Evolutionary conservation across 768 basidiomycete genomes (phyloP).

Genomic region (Kwoniella sp.): DNA sequence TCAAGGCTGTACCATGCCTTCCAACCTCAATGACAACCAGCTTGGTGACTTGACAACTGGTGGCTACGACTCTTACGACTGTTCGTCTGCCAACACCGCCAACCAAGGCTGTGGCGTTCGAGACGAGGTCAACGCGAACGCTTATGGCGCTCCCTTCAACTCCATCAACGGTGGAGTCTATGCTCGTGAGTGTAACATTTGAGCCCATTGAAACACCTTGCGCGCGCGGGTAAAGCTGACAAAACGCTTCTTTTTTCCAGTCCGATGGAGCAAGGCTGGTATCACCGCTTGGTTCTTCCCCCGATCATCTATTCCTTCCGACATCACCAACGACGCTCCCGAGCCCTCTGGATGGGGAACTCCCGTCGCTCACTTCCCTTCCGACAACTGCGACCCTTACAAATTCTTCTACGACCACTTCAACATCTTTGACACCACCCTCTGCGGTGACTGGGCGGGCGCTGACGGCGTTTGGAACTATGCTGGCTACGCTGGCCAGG

Average conservation of each 20-base stretch:
- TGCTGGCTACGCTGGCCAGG: conserved; percentile 77
- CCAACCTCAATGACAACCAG: conserved; percentile 30
- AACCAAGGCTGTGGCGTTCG: conserved; percentile 71
- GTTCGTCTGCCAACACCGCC: conserved; percentile 50
- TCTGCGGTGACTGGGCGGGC: conserved; percentile 84
- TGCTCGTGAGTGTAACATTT: conserved; percentile 67
- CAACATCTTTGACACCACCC: conserved; percentile 59
- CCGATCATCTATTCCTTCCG: conserved; percentile 69
- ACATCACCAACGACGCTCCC: conserved; percentile 74
- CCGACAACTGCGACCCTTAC: conserved; percentile 72
- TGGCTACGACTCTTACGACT: conserved; percentile 51
- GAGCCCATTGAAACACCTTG: background rate
- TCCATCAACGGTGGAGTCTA: conserved; percentile 82
- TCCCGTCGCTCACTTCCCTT: conserved; percentile 78
- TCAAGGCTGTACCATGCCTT: conserved; percentile 55
- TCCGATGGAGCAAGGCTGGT: conserved; percentile 76
- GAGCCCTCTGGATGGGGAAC: conserved; percentile 74
- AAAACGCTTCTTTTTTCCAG: conserved; percentile 51
- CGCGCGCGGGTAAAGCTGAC: conserved; percentile 6
- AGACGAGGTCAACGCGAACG: conserved; percentile 61
- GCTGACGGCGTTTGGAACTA: conserved; percentile 68
- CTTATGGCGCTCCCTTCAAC: conserved; percentile 87
- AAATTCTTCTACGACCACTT: conserved; percentile 76
- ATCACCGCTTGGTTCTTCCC: conserved; percentile 83
- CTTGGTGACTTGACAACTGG: conserved; percentile 51